Evolutionary conservation across 352 stramenopile genomes (phyloP).

Genomic region (Pythium periplocum): DNA sequence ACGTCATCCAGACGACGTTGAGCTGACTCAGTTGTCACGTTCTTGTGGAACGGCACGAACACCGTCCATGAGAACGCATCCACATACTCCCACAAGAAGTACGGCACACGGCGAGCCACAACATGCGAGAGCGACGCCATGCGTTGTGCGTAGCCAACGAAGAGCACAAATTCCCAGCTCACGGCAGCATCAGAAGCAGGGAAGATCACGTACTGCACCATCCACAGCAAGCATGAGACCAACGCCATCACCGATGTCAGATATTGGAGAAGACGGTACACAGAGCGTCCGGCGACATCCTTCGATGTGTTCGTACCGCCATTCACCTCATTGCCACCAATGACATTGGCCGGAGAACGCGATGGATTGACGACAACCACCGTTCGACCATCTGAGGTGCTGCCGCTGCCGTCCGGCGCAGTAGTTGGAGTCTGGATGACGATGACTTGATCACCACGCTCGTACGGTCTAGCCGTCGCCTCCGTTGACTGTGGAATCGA

Average conservation of each 20-base stretch:
- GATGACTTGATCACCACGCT: constrained; percentile 7
- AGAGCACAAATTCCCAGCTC: constrained; percentile 22
- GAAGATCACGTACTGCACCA: no score
- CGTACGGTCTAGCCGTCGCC: not conserved
- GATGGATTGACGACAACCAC: constrained; percentile 6
- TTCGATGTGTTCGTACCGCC: not conserved
- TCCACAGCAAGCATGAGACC: not conserved
- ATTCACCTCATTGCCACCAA: not conserved
- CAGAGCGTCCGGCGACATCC: no score
- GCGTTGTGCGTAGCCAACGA: constrained; percentile 22
- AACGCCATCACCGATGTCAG: not conserved
- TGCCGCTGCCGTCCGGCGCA: not conserved
- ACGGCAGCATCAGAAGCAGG: not conserved
- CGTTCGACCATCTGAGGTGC: not conserved
- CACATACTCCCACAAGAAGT: constrained; percentile 14
- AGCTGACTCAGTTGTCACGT: not conserved
- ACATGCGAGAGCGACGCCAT: constrained; percentile 12
- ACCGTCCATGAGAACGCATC: constrained; percentile 27
- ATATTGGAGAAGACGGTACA: constrained; percentile 1
- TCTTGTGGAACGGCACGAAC: constrained; percentile 15
- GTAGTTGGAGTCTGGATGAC: not conserved
- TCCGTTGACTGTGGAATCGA: no score
- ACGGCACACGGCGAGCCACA: constrained; percentile 5
- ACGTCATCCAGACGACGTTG: constrained; percentile 1
- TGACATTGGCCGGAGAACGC: constrained; percentile 1